A percentile compares a stretch with the other conserved stretches of the same genome.
phyloP scores from a whole-genome alignment of 2,329 filamentous ascomycete genomes.

The Fusarium nodosum region DNA sequence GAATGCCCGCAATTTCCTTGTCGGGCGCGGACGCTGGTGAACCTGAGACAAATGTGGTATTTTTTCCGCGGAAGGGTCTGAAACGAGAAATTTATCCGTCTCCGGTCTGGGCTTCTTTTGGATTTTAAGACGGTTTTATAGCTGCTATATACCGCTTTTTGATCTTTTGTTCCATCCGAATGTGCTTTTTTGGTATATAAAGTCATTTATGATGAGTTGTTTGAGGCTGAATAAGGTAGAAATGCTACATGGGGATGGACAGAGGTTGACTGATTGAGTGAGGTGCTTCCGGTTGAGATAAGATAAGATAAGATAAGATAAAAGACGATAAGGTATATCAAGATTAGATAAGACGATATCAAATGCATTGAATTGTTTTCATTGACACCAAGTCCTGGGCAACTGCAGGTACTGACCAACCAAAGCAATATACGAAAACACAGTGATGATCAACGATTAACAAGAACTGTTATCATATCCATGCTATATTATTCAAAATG shows the following conservation, averaged over 20 bases:
- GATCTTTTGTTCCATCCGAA: not conserved
- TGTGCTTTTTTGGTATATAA: not conserved
- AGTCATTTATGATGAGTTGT: not conserved
- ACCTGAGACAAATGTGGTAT: constrained; percentile 30
- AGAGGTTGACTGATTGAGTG: not conserved
- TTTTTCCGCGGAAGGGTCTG: constrained; percentile 39
- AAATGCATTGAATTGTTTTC: too few species aligned
- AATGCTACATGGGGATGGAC: not conserved
- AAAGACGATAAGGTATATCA: not conserved
- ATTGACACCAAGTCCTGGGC: too few species aligned
- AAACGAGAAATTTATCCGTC: constrained; percentile 39
- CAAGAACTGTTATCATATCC: too few species aligned
- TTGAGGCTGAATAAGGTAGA: fast-evolving
- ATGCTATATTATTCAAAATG: too few species aligned
- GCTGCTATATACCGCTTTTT: not conserved
- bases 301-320: not conserved
- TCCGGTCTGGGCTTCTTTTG: not conserved
- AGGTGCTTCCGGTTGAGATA: not conserved
- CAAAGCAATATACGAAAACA: too few species aligned
- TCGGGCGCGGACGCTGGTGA: constrained; percentile 18
- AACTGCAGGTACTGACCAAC: too few species aligned
- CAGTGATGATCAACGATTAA: too few species aligned
- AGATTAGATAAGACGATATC: too few species aligned
- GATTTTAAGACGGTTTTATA: not conserved
- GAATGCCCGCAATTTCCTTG: constrained; percentile 29